Evolutionary conservation across 768 basidiomycete species (phyloP).

Genomic region (Mycena capillaripes): DNA sequence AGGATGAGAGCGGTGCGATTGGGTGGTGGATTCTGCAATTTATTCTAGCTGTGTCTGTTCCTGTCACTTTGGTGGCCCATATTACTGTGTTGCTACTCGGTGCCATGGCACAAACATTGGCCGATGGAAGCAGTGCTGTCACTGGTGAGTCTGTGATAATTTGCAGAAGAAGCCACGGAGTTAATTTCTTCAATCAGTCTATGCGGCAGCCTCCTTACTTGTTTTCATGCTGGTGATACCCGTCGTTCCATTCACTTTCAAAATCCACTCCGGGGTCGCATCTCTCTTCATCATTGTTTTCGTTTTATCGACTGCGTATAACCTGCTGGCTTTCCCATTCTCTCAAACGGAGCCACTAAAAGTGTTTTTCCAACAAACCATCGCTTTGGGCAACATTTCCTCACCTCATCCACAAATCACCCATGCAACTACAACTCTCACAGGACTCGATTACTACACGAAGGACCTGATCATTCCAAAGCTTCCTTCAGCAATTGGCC

Average conservation of each 20-base stretch:
- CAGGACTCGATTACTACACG: constrained; percentile 60
- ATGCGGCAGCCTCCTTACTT: constrained; percentile 59
- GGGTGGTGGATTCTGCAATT: constrained; percentile 74
- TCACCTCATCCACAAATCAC: constrained; percentile 41
- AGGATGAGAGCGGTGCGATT: constrained; percentile 44
- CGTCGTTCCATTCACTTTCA: constrained; percentile 74
- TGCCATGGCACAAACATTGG: constrained; percentile 68
- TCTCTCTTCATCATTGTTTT: constrained; percentile 55
- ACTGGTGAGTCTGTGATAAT: constrained; percentile 56
- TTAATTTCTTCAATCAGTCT: constrained; percentile 58
- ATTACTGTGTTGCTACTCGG: constrained; percentile 61
- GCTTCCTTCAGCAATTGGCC: constrained; percentile 64
- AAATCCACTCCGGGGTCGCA: constrained; percentile 52
- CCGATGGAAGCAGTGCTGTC: constrained; percentile 69
- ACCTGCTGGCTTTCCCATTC: constrained; percentile 72
- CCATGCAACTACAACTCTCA: constrained; percentile 59
- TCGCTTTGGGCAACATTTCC: constrained; percentile 56
- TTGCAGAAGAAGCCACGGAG: background rate
- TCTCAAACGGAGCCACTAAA: constrained; percentile 72
- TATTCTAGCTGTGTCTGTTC: constrained; percentile 65
- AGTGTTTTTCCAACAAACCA: constrained; percentile 76
- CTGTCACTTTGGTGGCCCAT: constrained; percentile 67
- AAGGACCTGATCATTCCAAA: constrained; percentile 57
- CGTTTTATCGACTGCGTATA: constrained; percentile 57
- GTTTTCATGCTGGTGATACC: constrained; percentile 69